Percentiles rank a stretch among this genome's conserved stretches.
Evolutionary conservation across 371 early-diverging fungal species (phyloP).

Genomic region (Coemansia sp.): DNA sequence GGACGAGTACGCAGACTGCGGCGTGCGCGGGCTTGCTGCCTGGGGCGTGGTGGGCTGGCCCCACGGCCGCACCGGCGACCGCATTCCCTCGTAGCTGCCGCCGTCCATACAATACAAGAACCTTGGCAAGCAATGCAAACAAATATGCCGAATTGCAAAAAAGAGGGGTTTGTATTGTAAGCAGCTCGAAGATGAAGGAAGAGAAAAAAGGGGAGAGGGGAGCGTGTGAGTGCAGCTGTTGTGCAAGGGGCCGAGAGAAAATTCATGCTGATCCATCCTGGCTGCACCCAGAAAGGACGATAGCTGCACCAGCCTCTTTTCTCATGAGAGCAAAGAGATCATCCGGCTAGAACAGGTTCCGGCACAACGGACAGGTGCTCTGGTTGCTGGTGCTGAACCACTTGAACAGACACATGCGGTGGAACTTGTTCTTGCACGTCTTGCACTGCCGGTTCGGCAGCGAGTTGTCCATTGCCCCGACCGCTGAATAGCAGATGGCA

Average conservation of each 20-base stretch:
- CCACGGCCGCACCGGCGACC: conserved; percentile 15
- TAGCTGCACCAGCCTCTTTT: too few species aligned
- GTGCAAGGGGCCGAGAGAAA: not conserved
- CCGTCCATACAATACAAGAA: conserved; percentile 7
- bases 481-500: conserved; percentile 93
- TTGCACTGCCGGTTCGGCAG: conserved; percentile 88
- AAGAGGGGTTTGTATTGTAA: too few species aligned
- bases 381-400: conserved; percentile 91
- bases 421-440: conserved; percentile 95
- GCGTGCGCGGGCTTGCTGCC: conserved; percentile 14
- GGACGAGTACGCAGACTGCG: conserved; percentile 7
- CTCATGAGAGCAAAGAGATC: too few species aligned
- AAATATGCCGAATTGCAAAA: too few species aligned
- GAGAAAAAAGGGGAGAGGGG: too few species aligned
- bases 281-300: too few species aligned
- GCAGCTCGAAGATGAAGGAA: too few species aligned
- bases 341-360: conserved; percentile 69
- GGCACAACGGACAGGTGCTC: conserved; percentile 89
- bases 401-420: conserved; percentile 90
- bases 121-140: not conserved
- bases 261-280: too few species aligned
- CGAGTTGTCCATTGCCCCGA: conserved; percentile 83
- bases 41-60: conserved; percentile 9
- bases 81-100: conserved; percentile 8
- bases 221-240: not conserved